Conservation (phyloP, 208 protist species). For the Endotrypanum monterogeii region DNA sequence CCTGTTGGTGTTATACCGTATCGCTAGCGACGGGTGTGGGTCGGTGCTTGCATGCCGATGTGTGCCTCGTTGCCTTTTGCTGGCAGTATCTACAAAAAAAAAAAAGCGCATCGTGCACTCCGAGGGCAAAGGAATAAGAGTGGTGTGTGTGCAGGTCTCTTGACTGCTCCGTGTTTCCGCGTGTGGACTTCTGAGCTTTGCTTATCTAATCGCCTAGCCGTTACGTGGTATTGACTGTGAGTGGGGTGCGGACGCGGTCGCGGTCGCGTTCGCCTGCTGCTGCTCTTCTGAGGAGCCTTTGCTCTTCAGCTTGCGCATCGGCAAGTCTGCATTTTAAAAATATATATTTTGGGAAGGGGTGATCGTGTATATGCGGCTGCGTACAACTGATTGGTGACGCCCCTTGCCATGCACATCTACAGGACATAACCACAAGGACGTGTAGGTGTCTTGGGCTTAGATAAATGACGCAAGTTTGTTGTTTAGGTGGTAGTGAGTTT, state of each 20-base stretch:
- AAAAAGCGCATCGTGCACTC: no score
- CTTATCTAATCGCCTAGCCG: no score
- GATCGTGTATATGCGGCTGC: not conserved
- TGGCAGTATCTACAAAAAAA: not conserved
- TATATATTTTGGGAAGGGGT: not conserved
- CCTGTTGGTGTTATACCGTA: not conserved
- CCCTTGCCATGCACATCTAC: not conserved
- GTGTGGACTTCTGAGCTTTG: not conserved
- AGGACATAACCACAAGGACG: not conserved
- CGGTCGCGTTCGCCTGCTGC: no score
- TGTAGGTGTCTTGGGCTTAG: not conserved
- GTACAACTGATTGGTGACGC: not conserved
- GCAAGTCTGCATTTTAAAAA: no score
- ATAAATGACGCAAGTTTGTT: not conserved
- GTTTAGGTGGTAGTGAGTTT: not conserved
- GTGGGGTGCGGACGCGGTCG: not conserved
- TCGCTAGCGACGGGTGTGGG: no score
- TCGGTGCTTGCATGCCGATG: not conserved
- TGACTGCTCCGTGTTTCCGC: not conserved
- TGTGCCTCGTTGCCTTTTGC: not conserved
- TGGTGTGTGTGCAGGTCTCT: not conserved
- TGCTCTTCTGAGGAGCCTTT: no score
- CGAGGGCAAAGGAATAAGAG: no score
- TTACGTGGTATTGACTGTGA: no score
- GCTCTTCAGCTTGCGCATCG: no score